phyloP scores from a whole-genome alignment of 139 green algal genomes.

The Ettlia oleoabundans region DNA sequence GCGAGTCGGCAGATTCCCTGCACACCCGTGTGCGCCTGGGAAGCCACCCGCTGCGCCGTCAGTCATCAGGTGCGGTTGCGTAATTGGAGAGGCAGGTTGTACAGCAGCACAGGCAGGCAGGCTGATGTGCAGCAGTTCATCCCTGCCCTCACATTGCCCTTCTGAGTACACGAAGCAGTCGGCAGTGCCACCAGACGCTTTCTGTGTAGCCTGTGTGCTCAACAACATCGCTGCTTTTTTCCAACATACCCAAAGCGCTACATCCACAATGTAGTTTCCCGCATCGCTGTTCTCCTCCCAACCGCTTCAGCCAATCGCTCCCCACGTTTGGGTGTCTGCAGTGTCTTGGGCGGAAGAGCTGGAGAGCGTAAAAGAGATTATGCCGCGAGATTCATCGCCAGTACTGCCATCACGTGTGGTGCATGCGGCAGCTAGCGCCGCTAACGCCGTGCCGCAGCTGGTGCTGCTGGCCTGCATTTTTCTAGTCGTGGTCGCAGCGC shows the following conservation, averaged over 20 bases:
- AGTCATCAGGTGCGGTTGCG: conserved; percentile 21
- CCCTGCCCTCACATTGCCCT: too few relatives aligned
- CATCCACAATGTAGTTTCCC: too few relatives aligned
- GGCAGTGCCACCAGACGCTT: too few relatives aligned
- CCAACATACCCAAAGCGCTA: too few relatives aligned
- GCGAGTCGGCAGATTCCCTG: background rate
- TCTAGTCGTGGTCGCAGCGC: conserved; percentile 1
- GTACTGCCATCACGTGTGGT: background rate
- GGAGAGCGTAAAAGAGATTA: conserved; percentile 29
- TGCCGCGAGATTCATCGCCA: background rate
- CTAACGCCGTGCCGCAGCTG: background rate
- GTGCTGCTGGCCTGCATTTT: background rate
- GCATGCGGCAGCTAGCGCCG: background rate
- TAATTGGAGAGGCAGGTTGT: background rate
- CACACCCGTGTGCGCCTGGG: background rate
- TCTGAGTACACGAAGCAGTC: too few relatives aligned
- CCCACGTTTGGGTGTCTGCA: background rate
- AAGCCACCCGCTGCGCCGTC: conserved; percentile 35
- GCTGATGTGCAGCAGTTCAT: too few relatives aligned
- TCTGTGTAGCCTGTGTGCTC: too few relatives aligned
- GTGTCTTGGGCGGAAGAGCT: conserved; percentile 47
- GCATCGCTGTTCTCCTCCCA: too few relatives aligned
- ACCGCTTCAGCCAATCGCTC: too few relatives aligned
- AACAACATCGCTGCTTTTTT: too few relatives aligned
- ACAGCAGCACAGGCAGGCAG: too few relatives aligned